These are phyloP conservation scores for Meyerozyma smithsonii DNA, from an alignment of 1,139 yeast genomes.

Conservation along the genomic window DNA sequence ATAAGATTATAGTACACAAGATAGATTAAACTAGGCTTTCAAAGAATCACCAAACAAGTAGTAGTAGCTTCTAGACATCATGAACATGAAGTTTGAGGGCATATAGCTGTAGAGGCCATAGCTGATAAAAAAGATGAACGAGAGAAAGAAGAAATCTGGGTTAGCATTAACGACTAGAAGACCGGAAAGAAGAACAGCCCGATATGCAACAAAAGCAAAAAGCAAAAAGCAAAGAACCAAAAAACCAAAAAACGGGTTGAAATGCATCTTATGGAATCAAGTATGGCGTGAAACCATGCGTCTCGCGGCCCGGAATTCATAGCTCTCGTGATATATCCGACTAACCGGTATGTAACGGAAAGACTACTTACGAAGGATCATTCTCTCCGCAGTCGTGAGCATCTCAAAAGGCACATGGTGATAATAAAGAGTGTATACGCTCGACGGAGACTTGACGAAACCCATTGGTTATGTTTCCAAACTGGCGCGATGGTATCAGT, in stretches of 20 bases:
- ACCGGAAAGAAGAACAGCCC: background rate
- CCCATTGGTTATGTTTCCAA: background rate
- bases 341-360: no score
- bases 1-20: background rate
- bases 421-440: constrained; percentile 28
- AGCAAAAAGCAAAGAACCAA: no score
- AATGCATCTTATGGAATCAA: no score
- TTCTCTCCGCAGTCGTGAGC: constrained; percentile 35
- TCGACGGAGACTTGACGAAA: constrained; percentile 3
- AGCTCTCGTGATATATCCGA: no score
- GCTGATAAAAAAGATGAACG: constrained; percentile 28
- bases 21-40: background rate
- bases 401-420: constrained; percentile 35
- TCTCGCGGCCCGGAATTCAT: no score
- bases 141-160: constrained; percentile 20
- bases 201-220: background rate
- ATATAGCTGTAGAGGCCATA: constrained; percentile 36
- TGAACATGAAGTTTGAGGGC: constrained; percentile 27
- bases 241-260: no score
- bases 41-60: constrained; percentile 28
- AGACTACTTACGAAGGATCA: constrained; percentile 25
- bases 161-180: constrained; percentile 1
- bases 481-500: background rate
- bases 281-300: no score
- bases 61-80: constrained; percentile 31